Evolutionary conservation across 352 stramenopile species (phyloP).

Genomic region (Globisporangium heterothallicum): DNA sequence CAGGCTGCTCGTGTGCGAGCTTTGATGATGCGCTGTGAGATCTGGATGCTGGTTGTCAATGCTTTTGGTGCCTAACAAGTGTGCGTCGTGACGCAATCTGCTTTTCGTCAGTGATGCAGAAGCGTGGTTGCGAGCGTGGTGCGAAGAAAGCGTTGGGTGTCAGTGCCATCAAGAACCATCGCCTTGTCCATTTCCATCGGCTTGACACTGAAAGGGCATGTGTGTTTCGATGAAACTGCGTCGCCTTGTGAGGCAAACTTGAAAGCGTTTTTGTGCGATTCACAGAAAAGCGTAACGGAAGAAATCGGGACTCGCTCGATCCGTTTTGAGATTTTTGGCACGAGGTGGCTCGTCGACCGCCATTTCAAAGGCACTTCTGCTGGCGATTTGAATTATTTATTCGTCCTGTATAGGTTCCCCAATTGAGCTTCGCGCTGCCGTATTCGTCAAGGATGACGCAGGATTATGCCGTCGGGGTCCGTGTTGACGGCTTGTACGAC

Average conservation of each 20-base stretch:
- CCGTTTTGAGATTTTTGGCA: background rate
- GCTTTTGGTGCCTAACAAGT: too few relatives aligned
- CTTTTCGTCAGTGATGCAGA: too few relatives aligned
- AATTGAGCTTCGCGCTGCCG: too few relatives aligned
- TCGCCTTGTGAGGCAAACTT: too few relatives aligned
- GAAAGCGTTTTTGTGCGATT: background rate
- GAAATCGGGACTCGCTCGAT: background rate
- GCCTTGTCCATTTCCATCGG: background rate
- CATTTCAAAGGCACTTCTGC: background rate
- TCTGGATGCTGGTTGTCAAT: too few relatives aligned
- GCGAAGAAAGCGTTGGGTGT: background rate
- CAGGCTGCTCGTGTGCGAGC: too few relatives aligned
- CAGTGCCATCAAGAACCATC: background rate
- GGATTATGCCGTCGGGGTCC: constrained; percentile 34
- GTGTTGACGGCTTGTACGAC: constrained; percentile 79
- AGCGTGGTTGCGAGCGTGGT: too few relatives aligned
- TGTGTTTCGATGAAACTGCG: background rate
- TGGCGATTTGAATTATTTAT: background rate
- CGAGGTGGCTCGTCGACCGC: too few relatives aligned
- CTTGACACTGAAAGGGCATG: background rate
- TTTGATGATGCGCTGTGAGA: too few relatives aligned
- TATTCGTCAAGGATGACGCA: constrained; percentile 8
- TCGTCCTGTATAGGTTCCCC: too few relatives aligned
- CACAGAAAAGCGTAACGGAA: constrained; percentile 1
- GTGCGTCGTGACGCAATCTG: too few relatives aligned